Evolutionary conservation across 441 rosid species (phyloP).

Genomic region (Mallotus repandus): DNA sequence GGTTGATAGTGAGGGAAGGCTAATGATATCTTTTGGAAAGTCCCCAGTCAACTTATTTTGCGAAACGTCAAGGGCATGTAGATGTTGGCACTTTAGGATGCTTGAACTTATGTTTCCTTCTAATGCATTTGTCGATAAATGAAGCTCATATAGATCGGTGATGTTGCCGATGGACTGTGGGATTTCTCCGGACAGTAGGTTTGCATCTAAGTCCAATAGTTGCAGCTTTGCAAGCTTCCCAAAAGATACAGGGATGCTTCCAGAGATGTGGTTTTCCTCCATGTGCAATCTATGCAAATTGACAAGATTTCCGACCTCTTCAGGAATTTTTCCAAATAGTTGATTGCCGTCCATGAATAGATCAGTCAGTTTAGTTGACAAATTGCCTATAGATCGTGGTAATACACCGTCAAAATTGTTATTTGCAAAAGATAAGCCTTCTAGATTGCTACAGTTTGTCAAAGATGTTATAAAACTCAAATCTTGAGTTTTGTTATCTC

Average conservation of each 20-base stretch:
- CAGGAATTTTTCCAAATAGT: constrained; percentile 3
- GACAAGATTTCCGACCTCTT: constrained; percentile 6
- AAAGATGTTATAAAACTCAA: neutral
- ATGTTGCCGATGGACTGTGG: constrained; percentile 34
- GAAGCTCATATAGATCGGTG: neutral
- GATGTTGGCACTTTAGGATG: neutral
- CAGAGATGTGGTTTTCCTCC: neutral
- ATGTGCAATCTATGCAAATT: neutral
- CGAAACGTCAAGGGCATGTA: neutral
- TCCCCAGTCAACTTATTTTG: constrained; percentile 14
- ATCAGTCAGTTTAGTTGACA: neutral
- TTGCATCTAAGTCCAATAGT: neutral
- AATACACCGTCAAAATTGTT: constrained; percentile 11
- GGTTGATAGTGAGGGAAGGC: neutral
- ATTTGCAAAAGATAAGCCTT: neutral
- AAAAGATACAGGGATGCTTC: constrained; percentile 9
- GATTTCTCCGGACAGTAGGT: neutral
- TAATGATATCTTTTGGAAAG: neutral
- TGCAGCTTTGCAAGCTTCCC: constrained; percentile 9
- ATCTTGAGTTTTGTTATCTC: neutral
- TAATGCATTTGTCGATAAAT: neutral
- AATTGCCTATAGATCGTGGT: neutral
- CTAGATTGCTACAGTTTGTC: constrained; percentile 4
- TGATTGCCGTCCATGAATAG: neutral
- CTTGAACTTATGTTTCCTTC: constrained; percentile 16